phyloP scores from a whole-genome alignment of 2,329 filamentous ascomycete genomes.

The Venturia carpophila region DNA sequence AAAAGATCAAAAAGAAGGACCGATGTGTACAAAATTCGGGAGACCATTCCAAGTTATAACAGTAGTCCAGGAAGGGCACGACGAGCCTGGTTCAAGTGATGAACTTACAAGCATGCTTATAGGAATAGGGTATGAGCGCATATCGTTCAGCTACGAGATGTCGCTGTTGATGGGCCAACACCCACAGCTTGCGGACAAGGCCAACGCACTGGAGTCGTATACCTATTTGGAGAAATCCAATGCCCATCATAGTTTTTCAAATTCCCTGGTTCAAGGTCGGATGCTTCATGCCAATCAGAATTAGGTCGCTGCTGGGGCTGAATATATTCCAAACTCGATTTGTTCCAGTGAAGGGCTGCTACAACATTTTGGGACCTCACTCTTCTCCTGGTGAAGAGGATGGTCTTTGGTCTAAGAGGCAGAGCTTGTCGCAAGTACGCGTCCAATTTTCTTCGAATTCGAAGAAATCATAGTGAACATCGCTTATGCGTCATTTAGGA shows the following conservation, averaged over 20 bases:
- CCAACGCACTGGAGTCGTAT: not conserved
- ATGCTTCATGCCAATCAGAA: not conserved
- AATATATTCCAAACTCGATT: conserved; percentile 7
- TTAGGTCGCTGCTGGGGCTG: not conserved
- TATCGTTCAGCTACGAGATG: not conserved
- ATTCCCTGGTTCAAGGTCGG: not conserved
- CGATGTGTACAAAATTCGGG: not conserved
- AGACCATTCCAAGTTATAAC: conserved; percentile 2
- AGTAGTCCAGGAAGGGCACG: not conserved
- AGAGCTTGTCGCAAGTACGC: not conserved
- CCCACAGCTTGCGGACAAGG: conserved; percentile 4
- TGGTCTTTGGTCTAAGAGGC: not conserved
- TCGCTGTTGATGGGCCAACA: not conserved
- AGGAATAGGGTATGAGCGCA: not conserved
- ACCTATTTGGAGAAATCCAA: not conserved
- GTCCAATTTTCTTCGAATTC: not conserved
- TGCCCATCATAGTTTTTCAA: not conserved
- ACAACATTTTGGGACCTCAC: not conserved
- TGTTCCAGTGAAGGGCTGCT: not conserved
- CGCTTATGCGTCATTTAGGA: too few species aligned
- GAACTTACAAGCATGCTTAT: not conserved
- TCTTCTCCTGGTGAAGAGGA: not conserved
- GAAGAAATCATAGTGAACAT: not conserved
- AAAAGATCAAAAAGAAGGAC: not conserved
- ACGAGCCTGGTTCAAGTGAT: not conserved